Evolutionary conservation across 2,329 filamentous ascomycete genomes (phyloP).

Genomic region (Fusarium sp.): DNA sequence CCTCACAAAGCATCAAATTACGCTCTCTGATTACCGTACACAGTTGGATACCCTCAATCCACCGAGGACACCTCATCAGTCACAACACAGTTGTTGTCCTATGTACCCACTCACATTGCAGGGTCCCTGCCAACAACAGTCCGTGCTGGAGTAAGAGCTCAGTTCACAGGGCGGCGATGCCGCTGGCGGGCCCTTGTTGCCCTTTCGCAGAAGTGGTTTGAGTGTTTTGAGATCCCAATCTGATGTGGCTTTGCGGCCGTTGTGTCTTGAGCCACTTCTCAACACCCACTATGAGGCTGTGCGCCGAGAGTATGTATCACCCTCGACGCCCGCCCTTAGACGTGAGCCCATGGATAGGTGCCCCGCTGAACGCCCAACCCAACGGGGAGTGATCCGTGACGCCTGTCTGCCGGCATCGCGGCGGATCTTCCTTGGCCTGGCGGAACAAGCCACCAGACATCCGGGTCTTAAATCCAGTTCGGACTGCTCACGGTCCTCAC

Average conservation of each 20-base stretch:
- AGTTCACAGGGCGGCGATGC: conserved; percentile 11
- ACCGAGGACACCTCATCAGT: conserved; percentile 1
- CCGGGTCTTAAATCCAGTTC: background rate
- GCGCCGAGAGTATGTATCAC: background rate
- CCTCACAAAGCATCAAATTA: background rate
- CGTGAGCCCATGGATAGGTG: background rate
- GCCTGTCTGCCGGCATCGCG: background rate
- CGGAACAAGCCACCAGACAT: background rate
- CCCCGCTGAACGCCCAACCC: background rate
- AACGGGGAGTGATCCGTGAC: background rate
- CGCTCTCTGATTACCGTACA: background rate
- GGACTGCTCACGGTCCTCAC: background rate
- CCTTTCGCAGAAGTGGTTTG: background rate
- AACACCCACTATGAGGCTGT: no score
- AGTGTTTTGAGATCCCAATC: background rate
- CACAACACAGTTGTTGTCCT: background rate
- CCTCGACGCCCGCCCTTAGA: background rate
- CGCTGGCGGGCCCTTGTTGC: background rate
- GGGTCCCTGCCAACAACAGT: background rate
- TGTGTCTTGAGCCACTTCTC: background rate
- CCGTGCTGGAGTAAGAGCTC: conserved; percentile 5
- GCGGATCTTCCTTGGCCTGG: background rate
- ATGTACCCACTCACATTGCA: background rate
- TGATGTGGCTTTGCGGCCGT: background rate
- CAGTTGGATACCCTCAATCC: background rate